phyloP scores from a whole-genome alignment of 192 early-diverging fungal species.

The Entrophospora sp. region DNA sequence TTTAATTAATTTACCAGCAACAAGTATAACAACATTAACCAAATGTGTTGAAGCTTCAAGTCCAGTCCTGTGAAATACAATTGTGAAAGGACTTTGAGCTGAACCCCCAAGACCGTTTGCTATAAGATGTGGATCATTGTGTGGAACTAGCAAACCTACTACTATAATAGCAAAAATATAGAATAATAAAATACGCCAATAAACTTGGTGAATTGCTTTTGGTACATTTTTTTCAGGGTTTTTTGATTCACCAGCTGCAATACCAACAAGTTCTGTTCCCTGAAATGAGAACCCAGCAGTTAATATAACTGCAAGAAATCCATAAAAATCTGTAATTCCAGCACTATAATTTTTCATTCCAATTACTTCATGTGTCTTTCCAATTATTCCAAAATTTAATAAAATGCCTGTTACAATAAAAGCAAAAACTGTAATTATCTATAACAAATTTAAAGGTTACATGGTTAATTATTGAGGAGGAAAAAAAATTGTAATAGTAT shows the following conservation, averaged over 20 bases:
- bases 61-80: slow-evolving; percentile 50
- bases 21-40: slow-evolving; percentile 68
- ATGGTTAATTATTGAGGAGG: background rate
- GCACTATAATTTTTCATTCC: slow-evolving; percentile 53
- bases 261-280: slow-evolving; percentile 86
- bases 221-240: slow-evolving; percentile 58
- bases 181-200: slow-evolving; percentile 65
- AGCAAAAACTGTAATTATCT: slow-evolving; percentile 67
- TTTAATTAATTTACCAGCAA: slow-evolving; percentile 28
- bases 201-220: slow-evolving; percentile 61
- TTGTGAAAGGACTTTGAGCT: slow-evolving; percentile 55
- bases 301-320: slow-evolving; percentile 59
- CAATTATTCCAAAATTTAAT: slow-evolving; percentile 57
- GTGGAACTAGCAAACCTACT: slow-evolving; percentile 61
- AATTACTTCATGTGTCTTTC: slow-evolving; percentile 52
- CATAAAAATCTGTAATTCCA: slow-evolving; percentile 49
- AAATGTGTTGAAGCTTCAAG: slow-evolving; percentile 45
- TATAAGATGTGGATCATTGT: slow-evolving; percentile 45
- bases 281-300: slow-evolving; percentile 82
- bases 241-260: slow-evolving; percentile 82
- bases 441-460: background rate
- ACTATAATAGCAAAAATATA: slow-evolving; percentile 59
- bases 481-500: background rate
- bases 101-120: slow-evolving; percentile 33
- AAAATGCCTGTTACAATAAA: slow-evolving; percentile 78